phyloP scores from a whole-genome alignment of 345 rosid species.

The Lepidium didymum region DNA sequence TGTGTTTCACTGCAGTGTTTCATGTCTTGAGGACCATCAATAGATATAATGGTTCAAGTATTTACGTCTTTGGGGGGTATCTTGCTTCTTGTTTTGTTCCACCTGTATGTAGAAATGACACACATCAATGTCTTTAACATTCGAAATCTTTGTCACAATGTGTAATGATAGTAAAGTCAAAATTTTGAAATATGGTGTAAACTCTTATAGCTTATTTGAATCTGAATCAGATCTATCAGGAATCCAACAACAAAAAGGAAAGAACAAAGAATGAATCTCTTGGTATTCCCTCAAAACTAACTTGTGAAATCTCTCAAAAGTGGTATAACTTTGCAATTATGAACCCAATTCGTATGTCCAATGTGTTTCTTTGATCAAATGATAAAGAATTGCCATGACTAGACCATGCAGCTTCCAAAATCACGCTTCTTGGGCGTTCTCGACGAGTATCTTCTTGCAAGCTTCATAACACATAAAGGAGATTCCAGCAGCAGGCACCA shows the following conservation, averaged over 20 bases:
- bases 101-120: too few relatives aligned
- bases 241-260: background rate
- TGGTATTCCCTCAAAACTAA: background rate
- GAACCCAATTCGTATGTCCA: background rate
- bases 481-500: conserved; percentile 98
- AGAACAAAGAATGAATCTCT: conserved; percentile 2
- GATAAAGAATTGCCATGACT: background rate
- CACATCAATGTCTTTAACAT: background rate
- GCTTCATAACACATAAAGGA: conserved; percentile 99
- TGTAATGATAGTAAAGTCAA: background rate
- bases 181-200: background rate
- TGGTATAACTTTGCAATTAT: conserved; percentile 3
- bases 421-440: conserved; percentile 46
- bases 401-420: background rate
- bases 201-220: conserved; percentile 6
- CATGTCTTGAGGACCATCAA: background rate
- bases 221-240: background rate
- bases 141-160: background rate
- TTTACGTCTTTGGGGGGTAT: background rate
- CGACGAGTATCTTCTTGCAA: conserved; percentile 76
- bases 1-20: background rate
- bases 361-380: conserved; percentile 4
- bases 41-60: background rate
- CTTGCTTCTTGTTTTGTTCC: background rate
- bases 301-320: conserved; percentile 4